phyloP scores from a whole-genome alignment of 148 eudicot genomes.

The Chenopodium suecicum region DNA sequence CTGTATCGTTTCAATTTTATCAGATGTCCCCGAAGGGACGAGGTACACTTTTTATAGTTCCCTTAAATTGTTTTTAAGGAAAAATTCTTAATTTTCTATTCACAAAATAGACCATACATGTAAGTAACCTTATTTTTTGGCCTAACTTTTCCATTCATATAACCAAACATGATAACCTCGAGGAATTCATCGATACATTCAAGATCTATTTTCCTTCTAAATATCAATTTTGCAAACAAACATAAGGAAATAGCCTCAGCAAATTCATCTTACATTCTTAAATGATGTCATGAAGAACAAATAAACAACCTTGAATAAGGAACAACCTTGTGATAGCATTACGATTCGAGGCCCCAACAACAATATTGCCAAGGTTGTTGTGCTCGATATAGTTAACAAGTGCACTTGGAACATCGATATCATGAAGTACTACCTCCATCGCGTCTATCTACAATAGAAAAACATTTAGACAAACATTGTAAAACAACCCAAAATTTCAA shows the following conservation, averaged over 20 bases:
- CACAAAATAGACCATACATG: too few relatives aligned
- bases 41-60: too few relatives aligned
- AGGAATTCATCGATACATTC: too few relatives aligned
- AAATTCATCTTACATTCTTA: too few relatives aligned
- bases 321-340: slow-evolving; percentile 50
- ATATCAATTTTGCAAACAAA: not conserved
- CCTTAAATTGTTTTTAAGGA: too few relatives aligned
- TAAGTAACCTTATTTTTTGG: too few relatives aligned
- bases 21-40: too few relatives aligned
- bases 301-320: not conserved
- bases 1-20: too few relatives aligned
- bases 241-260: not conserved
- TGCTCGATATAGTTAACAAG: slow-evolving; percentile 42
- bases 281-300: not conserved
- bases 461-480: not conserved
- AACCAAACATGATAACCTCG: too few relatives aligned
- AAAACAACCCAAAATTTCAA: not conserved
- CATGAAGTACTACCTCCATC: slow-evolving; percentile 61
- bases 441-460: slow-evolving; percentile 45
- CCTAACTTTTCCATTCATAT: too few relatives aligned
- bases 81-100: too few relatives aligned
- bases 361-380: slow-evolving; percentile 40
- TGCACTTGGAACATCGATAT: slow-evolving; percentile 49
- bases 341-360: slow-evolving; percentile 61
- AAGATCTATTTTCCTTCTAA: too few relatives aligned